phyloP scores from a whole-genome alignment of 2,329 filamentous ascomycete genomes.

The Calonectria pseudoreteaudii region DNA sequence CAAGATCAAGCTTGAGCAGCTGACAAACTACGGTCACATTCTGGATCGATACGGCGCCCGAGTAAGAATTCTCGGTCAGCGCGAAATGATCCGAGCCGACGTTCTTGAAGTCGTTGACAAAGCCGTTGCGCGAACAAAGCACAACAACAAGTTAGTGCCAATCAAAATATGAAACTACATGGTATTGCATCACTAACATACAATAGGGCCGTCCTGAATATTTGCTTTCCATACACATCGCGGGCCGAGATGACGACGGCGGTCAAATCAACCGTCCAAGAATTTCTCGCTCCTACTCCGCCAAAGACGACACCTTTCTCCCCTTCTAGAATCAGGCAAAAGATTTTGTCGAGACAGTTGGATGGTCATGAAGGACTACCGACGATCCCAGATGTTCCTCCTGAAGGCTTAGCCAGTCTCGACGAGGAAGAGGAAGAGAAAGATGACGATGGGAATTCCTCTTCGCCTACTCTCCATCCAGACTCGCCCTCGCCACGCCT shows the following conservation, averaged over 20 bases:
- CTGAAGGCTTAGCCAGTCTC: conserved; percentile 51
- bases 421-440: conserved; percentile 59
- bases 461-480: conserved; percentile 69
- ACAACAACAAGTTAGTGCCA: conserved; percentile 78
- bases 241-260: conserved; percentile 94
- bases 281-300: conserved; percentile 81
- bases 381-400: conserved; percentile 62
- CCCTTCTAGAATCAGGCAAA: conserved; percentile 86
- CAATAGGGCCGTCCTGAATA: conserved; percentile 76
- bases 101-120: conserved; percentile 89
- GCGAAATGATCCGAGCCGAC: conserved; percentile 85
- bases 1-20: conserved; percentile 91
- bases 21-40: conserved; percentile 92
- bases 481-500: conserved; percentile 61
- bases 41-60: conserved; percentile 92
- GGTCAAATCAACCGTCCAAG: conserved; percentile 86
- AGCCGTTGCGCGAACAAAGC: conserved; percentile 86
- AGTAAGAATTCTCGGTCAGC: conserved; percentile 86
- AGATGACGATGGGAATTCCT: conserved; percentile 66
- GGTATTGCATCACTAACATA: conserved; percentile 24
- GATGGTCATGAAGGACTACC: conserved; percentile 60
- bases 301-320: conserved; percentile 81
- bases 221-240: conserved; percentile 98
- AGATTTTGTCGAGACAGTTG: conserved; percentile 78
- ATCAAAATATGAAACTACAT: not conserved